Base-by-base conservation (phyloP, 108 stramenopile species). In the Nitzschia sp. region DNA sequence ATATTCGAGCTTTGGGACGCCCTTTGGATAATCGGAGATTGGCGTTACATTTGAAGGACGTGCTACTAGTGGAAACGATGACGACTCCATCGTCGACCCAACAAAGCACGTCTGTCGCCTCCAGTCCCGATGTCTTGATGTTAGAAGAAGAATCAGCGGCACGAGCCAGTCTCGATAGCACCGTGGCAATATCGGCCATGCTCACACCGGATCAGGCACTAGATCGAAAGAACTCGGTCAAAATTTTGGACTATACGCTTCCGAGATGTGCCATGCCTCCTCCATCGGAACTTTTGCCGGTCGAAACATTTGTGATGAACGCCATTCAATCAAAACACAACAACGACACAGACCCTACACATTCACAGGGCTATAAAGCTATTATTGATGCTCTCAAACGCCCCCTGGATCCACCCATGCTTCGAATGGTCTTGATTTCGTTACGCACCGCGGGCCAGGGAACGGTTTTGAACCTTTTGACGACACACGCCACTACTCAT, bases 401-500 rank as follows among this genome's bases (percentile, higher is more conserved):
- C 58, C 76, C 64, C 29, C 63, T 59, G n/a, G 86, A 84, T 57
- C 71, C 71, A 1, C 21, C 56, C 23, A 71, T 78, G 70, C 31
- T 84, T 9, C 57, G 58, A 32, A 70, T 71, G 28, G 71, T 87
- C 13, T 53, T 84, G 24, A 24, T 87, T 19, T 77, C 82, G 11
- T 49, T 87, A 3, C 58, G 86, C n/a, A 84, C 80, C 1, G 74
- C 78, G 36, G 81, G 74, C n/a, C 46, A 76, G 46, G 84, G 84
- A 25, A 49, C 70, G 1, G 80, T 76, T 17, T 38, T 87, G 42
- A 66, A 70, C 59, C 32, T 59, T 1, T 25, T 84, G 13, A 62
- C 70, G n/a, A 32, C 64, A n/a, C 29, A 63, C 49, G 31, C 71
- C 17, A 71, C 59, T n/a, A 64, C 34, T 31, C 86, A 84, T 59